phyloP scores from a whole-genome alignment of 1,139 yeast genomes.

The Lodderomyces metapsilosis region DNA sequence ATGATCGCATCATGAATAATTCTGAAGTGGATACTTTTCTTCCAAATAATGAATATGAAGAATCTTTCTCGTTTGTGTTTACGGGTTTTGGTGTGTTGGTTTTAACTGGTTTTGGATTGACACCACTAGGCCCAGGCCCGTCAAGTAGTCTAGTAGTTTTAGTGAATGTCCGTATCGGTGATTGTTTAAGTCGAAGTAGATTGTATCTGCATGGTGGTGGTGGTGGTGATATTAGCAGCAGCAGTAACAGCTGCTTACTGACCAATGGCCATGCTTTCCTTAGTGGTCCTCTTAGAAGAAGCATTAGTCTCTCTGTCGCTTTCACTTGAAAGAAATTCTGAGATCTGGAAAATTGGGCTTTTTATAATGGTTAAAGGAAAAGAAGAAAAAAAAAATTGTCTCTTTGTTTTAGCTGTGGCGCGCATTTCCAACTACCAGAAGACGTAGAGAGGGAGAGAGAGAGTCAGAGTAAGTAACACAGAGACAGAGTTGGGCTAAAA shows the following conservation, averaged over 20 bases:
- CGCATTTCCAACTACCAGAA: too few species aligned
- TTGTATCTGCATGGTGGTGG: not conserved
- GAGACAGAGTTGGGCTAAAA: too few species aligned
- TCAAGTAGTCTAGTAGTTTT: not conserved
- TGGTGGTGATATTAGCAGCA: too few species aligned
- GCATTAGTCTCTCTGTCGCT: not conserved
- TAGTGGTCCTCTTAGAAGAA: not conserved
- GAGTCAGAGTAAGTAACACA: too few species aligned
- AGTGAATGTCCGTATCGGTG: conserved; percentile 2
- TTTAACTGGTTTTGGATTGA: not conserved
- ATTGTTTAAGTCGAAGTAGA: not conserved
- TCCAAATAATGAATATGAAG: conserved; percentile 20
- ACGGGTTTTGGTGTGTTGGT: not conserved
- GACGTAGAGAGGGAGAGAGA: too few species aligned
- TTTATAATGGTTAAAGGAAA: too few species aligned
- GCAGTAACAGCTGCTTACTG: too few species aligned
- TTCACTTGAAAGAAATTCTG: too few species aligned
- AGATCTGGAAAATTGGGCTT: too few species aligned
- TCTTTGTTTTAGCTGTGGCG: too few species aligned
- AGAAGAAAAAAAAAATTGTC: too few species aligned
- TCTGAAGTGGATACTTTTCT: conserved; percentile 46
- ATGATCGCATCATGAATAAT: conserved; percentile 56
- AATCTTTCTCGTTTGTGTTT: not conserved
- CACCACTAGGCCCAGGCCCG: conserved; percentile 1
- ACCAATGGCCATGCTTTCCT: not conserved